Evolutionary conservation across 176 grass and related monocot species (phyloP).

Genomic region (Bromus sterilis): DNA sequence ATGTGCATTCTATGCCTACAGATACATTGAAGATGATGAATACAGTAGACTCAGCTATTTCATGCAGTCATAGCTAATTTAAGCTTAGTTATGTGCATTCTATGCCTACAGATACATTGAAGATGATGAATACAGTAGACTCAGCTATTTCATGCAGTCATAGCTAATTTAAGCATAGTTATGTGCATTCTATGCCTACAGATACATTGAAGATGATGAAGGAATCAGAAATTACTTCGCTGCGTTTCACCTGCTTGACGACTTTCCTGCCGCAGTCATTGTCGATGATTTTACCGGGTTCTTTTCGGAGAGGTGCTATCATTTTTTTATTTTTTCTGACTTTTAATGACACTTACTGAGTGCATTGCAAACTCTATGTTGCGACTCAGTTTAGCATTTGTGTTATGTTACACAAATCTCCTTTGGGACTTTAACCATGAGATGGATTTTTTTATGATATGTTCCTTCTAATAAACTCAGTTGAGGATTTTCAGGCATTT

Average conservation of each 20-base stretch:
- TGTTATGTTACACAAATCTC: neutral
- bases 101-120: slow-evolving; percentile 62
- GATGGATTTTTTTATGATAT: neutral
- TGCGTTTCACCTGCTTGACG: slow-evolving; percentile 74
- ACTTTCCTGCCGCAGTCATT: slow-evolving; percentile 65
- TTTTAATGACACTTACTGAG: neutral
- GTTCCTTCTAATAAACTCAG: neutral
- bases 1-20: slow-evolving; percentile 25
- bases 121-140: neutral
- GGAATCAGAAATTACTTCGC: slow-evolving; percentile 76
- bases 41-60: neutral
- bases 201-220: slow-evolving; percentile 71
- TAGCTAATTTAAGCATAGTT: neutral
- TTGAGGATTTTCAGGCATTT: neutral
- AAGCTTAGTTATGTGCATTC: neutral
- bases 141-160: neutral
- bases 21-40: slow-evolving; percentile 75
- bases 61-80: neutral
- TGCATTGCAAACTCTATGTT: neutral
- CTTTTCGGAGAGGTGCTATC: slow-evolving; percentile 55
- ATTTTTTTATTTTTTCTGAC: neutral
- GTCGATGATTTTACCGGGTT: slow-evolving; percentile 88
- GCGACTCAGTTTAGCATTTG: neutral
- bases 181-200: slow-evolving; percentile 25
- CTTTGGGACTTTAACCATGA: neutral